Conservation (phyloP, 2,329 filamentous ascomycete species). For the Fusarium anguioides region DNA sequence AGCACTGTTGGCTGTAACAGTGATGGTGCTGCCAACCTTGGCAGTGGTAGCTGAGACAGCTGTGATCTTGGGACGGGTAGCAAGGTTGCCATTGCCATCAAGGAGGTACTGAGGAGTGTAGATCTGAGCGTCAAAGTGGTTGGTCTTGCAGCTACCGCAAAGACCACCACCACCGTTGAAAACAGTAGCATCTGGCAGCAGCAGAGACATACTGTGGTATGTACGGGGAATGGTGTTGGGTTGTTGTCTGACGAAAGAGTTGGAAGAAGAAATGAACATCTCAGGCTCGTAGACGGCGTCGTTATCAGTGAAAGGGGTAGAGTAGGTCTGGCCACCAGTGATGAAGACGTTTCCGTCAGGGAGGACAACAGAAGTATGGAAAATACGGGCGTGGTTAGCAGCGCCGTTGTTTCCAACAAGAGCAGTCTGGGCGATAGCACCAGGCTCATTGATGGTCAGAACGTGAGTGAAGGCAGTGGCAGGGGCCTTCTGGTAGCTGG, state of each 20-base stretch:
- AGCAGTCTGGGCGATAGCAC: slow-evolving; percentile 10
- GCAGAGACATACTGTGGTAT: slow-evolving; percentile 32
- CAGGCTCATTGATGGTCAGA: slow-evolving; percentile 56
- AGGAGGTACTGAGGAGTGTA: slow-evolving; percentile 35
- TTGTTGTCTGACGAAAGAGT: slow-evolving; percentile 24
- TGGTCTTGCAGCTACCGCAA: slow-evolving; percentile 26
- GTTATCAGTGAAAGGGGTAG: slow-evolving; percentile 27
- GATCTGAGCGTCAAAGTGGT: slow-evolving; percentile 40
- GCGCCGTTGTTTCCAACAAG: slow-evolving; percentile 17
- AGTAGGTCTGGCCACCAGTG: slow-evolving; percentile 52
- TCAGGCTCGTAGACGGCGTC: slow-evolving; percentile 25
- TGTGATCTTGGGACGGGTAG: slow-evolving; percentile 27
- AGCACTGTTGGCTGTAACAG: slow-evolving; percentile 14
- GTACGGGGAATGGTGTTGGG: slow-evolving; percentile 26
- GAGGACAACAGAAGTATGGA: slow-evolving; percentile 60
- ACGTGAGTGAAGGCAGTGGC: slow-evolving; percentile 60
- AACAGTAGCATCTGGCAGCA: slow-evolving; percentile 33
- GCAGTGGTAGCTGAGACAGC: slow-evolving; percentile 16
- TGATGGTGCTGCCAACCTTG: slow-evolving; percentile 31
- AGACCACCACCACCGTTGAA: slow-evolving; percentile 31
- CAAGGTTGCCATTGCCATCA: slow-evolving; percentile 22
- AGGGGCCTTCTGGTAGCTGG: slow-evolving; percentile 55
- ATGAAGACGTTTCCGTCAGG: slow-evolving; percentile 62
- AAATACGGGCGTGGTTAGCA: slow-evolving; percentile 50
- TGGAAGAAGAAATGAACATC: slow-evolving; percentile 19